phyloP scores from a whole-genome alignment of 1,139 yeast genomes.

The Meyerozyma sp. region DNA sequence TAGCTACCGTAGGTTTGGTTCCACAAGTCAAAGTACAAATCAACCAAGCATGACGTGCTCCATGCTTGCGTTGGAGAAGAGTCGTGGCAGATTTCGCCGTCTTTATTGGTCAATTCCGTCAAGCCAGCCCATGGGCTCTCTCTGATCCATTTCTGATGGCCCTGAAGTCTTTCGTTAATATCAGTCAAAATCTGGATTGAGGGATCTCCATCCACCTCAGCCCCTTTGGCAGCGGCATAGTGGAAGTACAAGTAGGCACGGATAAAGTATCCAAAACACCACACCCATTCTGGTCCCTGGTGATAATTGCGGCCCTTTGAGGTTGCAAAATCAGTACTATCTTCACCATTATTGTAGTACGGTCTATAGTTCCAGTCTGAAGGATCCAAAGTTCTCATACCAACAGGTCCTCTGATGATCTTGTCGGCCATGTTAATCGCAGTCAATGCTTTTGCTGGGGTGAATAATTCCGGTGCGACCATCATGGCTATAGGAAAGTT shows the following conservation, averaged over 20 bases:
- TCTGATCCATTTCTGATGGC: constrained; percentile 64
- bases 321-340: constrained; percentile 82
- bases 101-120: constrained; percentile 86
- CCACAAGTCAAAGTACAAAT: constrained; percentile 66
- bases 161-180: constrained; percentile 52
- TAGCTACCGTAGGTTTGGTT: constrained; percentile 9
- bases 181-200: constrained; percentile 27
- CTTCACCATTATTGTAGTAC: constrained; percentile 74
- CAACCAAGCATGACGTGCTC: constrained; percentile 84
- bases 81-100: constrained; percentile 75
- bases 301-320: constrained; percentile 95
- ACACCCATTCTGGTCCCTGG: constrained; percentile 98
- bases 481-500: constrained; percentile 90
- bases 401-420: constrained; percentile 79
- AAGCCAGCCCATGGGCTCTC: constrained; percentile 89
- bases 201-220: constrained; percentile 25
- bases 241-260: constrained; percentile 67
- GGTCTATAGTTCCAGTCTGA: constrained; percentile 89
- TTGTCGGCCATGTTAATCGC: constrained; percentile 72
- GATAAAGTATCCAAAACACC: constrained; percentile 84
- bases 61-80: constrained; percentile 97
- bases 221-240: constrained; percentile 22
- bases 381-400: constrained; percentile 91
- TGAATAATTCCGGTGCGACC: constrained; percentile 90
- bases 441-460: constrained; percentile 48